Evolutionary conservation across 495 filamentous ascomycete species (phyloP), one percentile per base, ranked within the genome.

Genomic region (Xylaria longipes): DNA sequence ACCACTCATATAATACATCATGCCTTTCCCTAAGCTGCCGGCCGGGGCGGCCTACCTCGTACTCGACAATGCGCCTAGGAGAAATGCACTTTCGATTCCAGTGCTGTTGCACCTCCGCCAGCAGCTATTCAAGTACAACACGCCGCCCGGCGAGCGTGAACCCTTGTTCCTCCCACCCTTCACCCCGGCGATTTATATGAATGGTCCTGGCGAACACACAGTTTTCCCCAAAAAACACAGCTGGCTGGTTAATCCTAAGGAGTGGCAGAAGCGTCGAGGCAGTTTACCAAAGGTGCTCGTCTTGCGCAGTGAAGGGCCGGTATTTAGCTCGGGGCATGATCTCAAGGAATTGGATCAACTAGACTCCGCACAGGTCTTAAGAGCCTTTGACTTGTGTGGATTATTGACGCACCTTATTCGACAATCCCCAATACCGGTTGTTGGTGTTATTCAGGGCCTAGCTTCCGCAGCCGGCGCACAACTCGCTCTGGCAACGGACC

Each of bases 271-370:
- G 20, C 71, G 58, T 25, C 70, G 74, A 0, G 37, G 31, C 2
- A 52, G 46, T 15, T 58, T 78, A 2, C 76, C 75, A 29, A 71
- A 60, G 3, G 68, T 78, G 12, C 70, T 80, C 15, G 75, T 77
- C 41, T 65, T 77, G 11, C 73, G 73, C 31, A 61, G 48, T 33
- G 17, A 69, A 33, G 78, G 74, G 11, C 73, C 73, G 20, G 72
- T 77, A 25, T 80, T 80, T 63, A 71, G 70, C 57, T 75, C 76
- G 5, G 76, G 78, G 37, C 76, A 80, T 52, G 73, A 78, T 69
- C 68, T 78, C 3, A 48, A 56, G 14, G 78, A 80, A 60, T 31
- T 77, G 1, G 65, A 67, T 14, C 11, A 39, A 27, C 50, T n/a
- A 1, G 4, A 0, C 50, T 3, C 11, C 22, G 1, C 0, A 3